Base-by-base conservation (phyloP, 176 grass and related monocot species). In the Oryza meyeriana region DNA sequence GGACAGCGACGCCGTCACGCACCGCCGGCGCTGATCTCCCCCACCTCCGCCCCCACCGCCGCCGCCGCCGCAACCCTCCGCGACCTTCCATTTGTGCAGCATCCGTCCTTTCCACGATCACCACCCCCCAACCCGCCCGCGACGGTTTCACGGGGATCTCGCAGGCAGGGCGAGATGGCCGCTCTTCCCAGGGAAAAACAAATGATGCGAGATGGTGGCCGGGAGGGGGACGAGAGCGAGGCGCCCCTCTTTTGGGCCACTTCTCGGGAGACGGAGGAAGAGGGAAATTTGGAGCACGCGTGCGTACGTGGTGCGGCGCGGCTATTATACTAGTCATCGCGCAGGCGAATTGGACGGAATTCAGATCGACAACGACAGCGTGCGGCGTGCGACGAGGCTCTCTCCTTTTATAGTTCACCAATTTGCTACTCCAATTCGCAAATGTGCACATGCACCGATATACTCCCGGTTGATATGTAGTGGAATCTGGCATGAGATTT, bases 51-150 rank as follows among this genome's bases (percentile, higher is more conserved):
- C 7, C 38, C 32, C 30, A 28, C n/a, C 8, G 55, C 27, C 29
- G 38, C 10, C 79, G 32, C 82, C 69, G 16, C 42, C 79, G 8
- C 69, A 38, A 44, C 59, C 67, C 44, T 86, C 74, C 13, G 25
- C 59, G 38, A n/a, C 72, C 85, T 87, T 92, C 85, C 85, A 90
- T 72, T 89, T 93, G 27, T 36, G 72, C 64, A 48, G 44, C 88
- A 75, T 74, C 24, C 20, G 82, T 20, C 7, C 68, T 33, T 48
- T 31, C 64, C 72, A 31, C 73, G 82, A 77, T 55, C 64, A 38
- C 70, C 87, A 24, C 42, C 86, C 3, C 29, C 12, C 61, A 27
- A 16, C 55, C 78, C 32, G 25, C 48, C 66, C 39, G 2, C 22
- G 73, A 81, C 82, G 77, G 34, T 52, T 34, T 81, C 77, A 13